phyloP scores from a whole-genome alignment of 345 rosid genomes.

The Schrenkiella parvula region DNA sequence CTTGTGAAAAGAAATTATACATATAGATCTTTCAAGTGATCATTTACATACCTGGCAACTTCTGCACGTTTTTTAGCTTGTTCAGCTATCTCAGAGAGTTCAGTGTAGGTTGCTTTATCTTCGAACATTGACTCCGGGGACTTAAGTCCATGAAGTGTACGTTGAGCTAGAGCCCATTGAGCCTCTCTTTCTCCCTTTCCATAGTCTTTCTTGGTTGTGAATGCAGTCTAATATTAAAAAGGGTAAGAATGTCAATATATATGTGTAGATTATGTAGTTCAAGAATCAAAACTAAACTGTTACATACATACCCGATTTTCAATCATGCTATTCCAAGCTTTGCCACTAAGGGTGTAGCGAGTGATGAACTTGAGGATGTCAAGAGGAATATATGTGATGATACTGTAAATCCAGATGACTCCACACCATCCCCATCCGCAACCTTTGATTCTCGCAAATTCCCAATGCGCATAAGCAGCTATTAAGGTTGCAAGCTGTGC shows the following conservation, averaged over 20 bases:
- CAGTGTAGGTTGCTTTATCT: slow-evolving; percentile 57
- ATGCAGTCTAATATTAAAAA: slow-evolving; percentile 47
- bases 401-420: slow-evolving; percentile 72
- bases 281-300: not conserved
- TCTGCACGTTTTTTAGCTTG: slow-evolving; percentile 93
- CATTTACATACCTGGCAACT: slow-evolving; percentile 61
- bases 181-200: slow-evolving; percentile 86
- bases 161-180: slow-evolving; percentile 82
- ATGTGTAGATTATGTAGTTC: not conserved
- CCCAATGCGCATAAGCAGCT: slow-evolving; percentile 67
- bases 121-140: slow-evolving; percentile 50
- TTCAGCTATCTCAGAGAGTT: slow-evolving; percentile 81
- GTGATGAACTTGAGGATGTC: slow-evolving; percentile 71
- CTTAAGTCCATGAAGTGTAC: slow-evolving; percentile 72
- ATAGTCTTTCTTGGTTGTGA: slow-evolving; percentile 81
- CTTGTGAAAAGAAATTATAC: not conserved
- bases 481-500: slow-evolving; percentile 65
- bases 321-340: slow-evolving; percentile 73
- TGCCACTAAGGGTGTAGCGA: slow-evolving; percentile 65
- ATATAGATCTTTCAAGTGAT: not conserved
- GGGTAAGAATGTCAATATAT: not conserved
- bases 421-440: slow-evolving; percentile 98
- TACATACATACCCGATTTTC: slow-evolving; percentile 59
- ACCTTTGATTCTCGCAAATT: slow-evolving; percentile 60
- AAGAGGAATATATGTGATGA: slow-evolving; percentile 70